Evolutionary conservation across 441 rosid genomes (phyloP).

Genomic region (Jatropha multifida): DNA sequence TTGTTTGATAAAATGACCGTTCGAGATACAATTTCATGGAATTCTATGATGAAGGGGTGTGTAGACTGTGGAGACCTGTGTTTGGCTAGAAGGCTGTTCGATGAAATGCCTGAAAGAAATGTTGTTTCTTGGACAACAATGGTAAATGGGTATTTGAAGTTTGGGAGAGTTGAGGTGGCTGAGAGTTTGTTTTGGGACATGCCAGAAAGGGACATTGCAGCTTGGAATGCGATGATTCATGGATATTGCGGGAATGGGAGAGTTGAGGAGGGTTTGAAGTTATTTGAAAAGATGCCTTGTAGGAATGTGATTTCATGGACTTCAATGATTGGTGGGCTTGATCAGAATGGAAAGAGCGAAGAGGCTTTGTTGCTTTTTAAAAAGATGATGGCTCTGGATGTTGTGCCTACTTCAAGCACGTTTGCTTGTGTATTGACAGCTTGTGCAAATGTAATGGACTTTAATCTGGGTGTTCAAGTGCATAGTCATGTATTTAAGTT

Average conservation of each 20-base stretch:
- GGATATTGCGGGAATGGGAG: constrained; percentile 64
- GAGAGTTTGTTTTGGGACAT: constrained; percentile 47
- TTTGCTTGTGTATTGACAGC: constrained; percentile 59
- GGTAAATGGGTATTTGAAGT: constrained; percentile 58
- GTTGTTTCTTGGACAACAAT: constrained; percentile 78
- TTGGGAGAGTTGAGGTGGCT: constrained; percentile 49
- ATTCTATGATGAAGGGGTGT: constrained; percentile 68
- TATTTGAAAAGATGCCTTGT: constrained; percentile 51
- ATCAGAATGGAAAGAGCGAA: constrained; percentile 53
- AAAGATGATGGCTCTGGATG: constrained; percentile 45
- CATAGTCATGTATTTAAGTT: constrained; percentile 46
- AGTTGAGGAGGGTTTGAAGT: constrained; percentile 41
- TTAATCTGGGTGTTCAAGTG: constrained; percentile 54
- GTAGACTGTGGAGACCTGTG: constrained; percentile 57
- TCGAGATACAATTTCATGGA: constrained; percentile 65
- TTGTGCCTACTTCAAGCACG: constrained; percentile 54
- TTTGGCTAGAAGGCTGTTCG: constrained; percentile 51
- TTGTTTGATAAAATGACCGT: constrained; percentile 52
- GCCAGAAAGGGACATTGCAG: constrained; percentile 59
- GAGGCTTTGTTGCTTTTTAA: constrained; percentile 53
- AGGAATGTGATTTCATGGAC: constrained; percentile 77
- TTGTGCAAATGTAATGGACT: constrained; percentile 41
- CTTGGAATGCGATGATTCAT: constrained; percentile 81
- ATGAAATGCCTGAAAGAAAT: constrained; percentile 66
- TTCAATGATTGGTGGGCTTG: constrained; percentile 72